A percentile compares a stretch with the other conserved stretches of the same genome.
Conservation (phyloP, 164 flowering plant species). For the Chimonanthus salicifolius region DNA sequence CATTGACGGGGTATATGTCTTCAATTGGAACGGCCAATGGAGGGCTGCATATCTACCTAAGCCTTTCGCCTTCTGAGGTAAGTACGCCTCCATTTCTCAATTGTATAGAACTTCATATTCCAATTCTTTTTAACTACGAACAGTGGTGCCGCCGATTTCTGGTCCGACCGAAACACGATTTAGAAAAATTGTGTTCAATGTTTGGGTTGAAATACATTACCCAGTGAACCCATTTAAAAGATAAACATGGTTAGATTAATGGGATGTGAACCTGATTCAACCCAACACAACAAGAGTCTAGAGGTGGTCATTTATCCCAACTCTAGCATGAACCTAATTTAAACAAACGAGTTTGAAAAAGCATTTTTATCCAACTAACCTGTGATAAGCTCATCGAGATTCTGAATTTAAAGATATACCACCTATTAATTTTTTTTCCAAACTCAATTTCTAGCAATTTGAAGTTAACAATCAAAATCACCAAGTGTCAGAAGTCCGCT, state of each 20-base stretch:
- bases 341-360: no score
- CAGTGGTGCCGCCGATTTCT: neutral
- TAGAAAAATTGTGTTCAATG: neutral
- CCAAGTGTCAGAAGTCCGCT: no score
- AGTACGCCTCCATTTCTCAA: neutral
- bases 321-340: no score
- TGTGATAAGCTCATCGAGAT: no score
- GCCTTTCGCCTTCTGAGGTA: neutral
- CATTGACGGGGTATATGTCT: neutral
- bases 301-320: no score
- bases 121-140: neutral
- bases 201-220: neutral
- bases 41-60: neutral
- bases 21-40: neutral
- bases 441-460: no score
- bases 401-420: no score
- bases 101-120: neutral
- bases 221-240: neutral
- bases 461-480: no score
- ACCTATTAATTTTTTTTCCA: no score
- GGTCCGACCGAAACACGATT: neutral
- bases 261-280: neutral
- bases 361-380: no score
- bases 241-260: neutral
- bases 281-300: neutral